Conservation (phyloP, 345 rosid genomes). For the Gossypium turneri region DNA sequence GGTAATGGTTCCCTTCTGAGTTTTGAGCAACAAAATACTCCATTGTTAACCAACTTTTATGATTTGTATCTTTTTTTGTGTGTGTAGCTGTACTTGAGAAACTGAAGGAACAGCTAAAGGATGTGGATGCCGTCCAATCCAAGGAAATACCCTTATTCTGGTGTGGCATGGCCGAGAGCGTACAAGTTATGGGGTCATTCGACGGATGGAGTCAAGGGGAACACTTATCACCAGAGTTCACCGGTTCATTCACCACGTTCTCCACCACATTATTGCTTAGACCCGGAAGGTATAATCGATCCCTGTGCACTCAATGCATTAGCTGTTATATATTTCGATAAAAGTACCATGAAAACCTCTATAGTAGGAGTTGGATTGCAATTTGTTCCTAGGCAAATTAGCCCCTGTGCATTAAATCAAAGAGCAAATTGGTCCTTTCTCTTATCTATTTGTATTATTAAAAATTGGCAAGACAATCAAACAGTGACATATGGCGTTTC, state of each 20-base stretch:
- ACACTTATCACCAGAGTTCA: conserved; percentile 74
- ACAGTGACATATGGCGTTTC: too few species aligned
- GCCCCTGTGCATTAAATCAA: too few species aligned
- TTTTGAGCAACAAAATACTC: background rate
- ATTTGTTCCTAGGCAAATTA: too few species aligned
- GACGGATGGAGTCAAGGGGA: conserved; percentile 92
- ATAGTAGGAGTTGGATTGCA: too few species aligned
- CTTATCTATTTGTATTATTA: too few species aligned
- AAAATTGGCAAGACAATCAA: too few species aligned
- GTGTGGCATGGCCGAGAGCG: conserved; percentile 92
- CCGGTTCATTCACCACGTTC: conserved; percentile 63
- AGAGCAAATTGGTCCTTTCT: too few species aligned
- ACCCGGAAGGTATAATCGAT: conserved; percentile 65
- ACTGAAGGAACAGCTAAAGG: conserved; percentile 66
- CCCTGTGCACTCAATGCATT: background rate
- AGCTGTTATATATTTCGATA: background rate
- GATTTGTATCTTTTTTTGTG: background rate
- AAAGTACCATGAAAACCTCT: too few species aligned
- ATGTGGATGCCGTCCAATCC: conserved; percentile 54
- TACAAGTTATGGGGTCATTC: conserved; percentile 89
- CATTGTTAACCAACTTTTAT: background rate
- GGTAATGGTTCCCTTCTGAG: conserved; percentile 37
- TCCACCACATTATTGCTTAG: conserved; percentile 64
- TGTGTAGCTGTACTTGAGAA: conserved; percentile 52
- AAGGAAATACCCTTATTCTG: conserved; percentile 71